These are phyloP conservation scores for Plasmodium vivax DNA, from an alignment of 169 alveolate genomes.

Conservation along the genomic window DNA sequence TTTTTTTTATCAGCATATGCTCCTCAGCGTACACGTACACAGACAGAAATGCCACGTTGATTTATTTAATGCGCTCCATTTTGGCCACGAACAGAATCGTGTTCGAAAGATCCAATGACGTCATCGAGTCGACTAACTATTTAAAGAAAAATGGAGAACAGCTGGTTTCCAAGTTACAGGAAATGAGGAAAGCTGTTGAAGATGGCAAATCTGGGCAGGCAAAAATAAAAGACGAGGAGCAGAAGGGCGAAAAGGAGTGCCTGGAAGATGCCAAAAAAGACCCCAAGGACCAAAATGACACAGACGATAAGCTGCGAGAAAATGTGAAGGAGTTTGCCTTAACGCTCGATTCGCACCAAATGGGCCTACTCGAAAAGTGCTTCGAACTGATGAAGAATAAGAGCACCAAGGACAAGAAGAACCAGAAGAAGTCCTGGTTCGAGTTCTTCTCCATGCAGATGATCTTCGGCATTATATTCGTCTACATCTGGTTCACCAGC, in stretches of 20 bases:
- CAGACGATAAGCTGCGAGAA: conserved; percentile 1
- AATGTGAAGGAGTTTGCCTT: conserved; percentile 51
- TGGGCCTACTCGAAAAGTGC: conserved; percentile 60
- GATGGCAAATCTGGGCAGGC: background rate
- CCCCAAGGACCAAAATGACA: conserved; percentile 9
- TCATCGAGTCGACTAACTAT: conserved; percentile 51
- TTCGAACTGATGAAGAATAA: conserved; percentile 58
- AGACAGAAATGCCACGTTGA: conserved; percentile 60
- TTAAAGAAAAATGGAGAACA: conserved; percentile 61
- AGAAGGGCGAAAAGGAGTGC: background rate
- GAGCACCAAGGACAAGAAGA: conserved; percentile 12
- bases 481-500: conserved; percentile 66
- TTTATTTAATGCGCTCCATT: conserved; percentile 67
- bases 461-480: conserved; percentile 69
- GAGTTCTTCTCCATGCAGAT: conserved; percentile 66
- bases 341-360: conserved; percentile 70
- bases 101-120: conserved; percentile 68
- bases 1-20: conserved; percentile 66
- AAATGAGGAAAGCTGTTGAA: conserved; percentile 26
- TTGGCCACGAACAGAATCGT: conserved; percentile 61
- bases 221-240: background rate
- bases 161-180: conserved; percentile 51
- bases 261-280: conserved; percentile 21
- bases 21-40: conserved; percentile 55
- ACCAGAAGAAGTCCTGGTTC: conserved; percentile 70